Percentiles rank a stretch among this genome's conserved stretches.
phyloP scores from a whole-genome alignment of 2,329 filamentous ascomycete genomes.

The Mycosphaerelloides madeirae region DNA sequence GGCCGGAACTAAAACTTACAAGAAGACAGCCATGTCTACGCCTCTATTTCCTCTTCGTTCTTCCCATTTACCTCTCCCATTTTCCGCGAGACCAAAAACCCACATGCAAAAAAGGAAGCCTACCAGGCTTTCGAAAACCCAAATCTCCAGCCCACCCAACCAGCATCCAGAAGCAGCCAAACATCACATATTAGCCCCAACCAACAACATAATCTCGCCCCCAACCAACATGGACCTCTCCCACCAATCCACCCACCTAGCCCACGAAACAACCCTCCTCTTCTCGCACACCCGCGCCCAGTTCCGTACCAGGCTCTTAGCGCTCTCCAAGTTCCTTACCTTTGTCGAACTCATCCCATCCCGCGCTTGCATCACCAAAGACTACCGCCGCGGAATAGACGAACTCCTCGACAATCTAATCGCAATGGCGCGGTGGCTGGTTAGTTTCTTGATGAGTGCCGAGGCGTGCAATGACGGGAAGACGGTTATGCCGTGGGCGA shows the following conservation, averaged over 20 bases:
- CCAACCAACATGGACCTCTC: not conserved
- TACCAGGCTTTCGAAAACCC: too few relatives aligned
- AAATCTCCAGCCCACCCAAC: too few relatives aligned
- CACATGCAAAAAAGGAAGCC: too few relatives aligned
- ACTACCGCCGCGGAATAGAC: conserved; percentile 10
- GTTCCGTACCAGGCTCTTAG: conserved; percentile 11
- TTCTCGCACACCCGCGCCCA: conserved; percentile 13
- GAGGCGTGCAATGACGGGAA: not conserved
- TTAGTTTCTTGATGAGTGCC: conserved; percentile 10
- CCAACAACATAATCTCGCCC: too few relatives aligned
- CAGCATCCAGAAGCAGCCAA: too few relatives aligned
- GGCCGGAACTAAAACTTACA: too few relatives aligned
- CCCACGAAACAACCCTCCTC: conserved; percentile 6
- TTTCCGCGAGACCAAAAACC: too few relatives aligned
- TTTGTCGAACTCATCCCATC: conserved; percentile 9
- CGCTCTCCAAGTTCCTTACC: conserved; percentile 13
- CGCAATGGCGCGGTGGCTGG: conserved; percentile 16
- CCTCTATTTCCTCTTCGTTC: too few relatives aligned
- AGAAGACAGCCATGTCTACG: too few relatives aligned
- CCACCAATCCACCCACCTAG: not conserved
- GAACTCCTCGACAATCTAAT: conserved; percentile 12
- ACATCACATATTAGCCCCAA: too few relatives aligned
- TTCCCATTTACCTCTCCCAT: too few relatives aligned
- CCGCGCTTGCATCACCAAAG: conserved; percentile 5
- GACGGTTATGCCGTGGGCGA: conserved; percentile 6